Evolutionary conservation across 768 basidiomycete species (phyloP), one percentile per base, ranked within the genome.

Genomic region (Russula compacta): DNA sequence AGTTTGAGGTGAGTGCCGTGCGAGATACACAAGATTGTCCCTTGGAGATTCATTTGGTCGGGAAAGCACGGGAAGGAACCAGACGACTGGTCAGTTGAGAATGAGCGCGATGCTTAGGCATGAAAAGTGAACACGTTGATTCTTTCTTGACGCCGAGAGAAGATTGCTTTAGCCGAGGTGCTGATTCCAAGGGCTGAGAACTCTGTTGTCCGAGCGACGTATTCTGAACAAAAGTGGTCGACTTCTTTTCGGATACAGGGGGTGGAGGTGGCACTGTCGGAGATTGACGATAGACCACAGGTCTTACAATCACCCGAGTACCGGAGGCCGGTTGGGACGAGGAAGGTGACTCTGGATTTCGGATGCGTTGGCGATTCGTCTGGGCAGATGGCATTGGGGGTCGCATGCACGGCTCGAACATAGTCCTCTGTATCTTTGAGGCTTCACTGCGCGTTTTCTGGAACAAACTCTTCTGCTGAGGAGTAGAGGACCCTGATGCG

Each of bases 371-470:
- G 53, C 75, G 77, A 67, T 76, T 75, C 56, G 71, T 71, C 70
- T 80, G 83, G 50, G 75, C 71, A 24, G 69, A 40, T 17, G 76
- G 76, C 78, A 81, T 79, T 19, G 83, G 80, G n/a, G 82, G 82
- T 36, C 83, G 60, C 60, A 80, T 76, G 47, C 79, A 79, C 51
- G 79, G 70, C 49, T 73, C 74, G 67, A 82, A 85, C 66, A 89
- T 73, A 35, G 80, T 79, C 70, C 80, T 82, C 70, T 84, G 83
- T 49, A 85, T 72, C 71, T 82, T 86, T 32, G 81, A 83, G 11
- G 87, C 84, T 67, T 90, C 86, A 46, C 76, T 77, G 60, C 81
- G 82, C 6, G 88, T 84, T 73, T 87, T 90, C 75, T 91, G 86
- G 66, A 92, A 85, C 19, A 92, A 75, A 15, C 85, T 78, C 73